Percentiles rank a stretch among this genome's conserved stretches.
Conservation (phyloP, 202 grass and related monocot species). For the Tripidium arundinaceum region DNA sequence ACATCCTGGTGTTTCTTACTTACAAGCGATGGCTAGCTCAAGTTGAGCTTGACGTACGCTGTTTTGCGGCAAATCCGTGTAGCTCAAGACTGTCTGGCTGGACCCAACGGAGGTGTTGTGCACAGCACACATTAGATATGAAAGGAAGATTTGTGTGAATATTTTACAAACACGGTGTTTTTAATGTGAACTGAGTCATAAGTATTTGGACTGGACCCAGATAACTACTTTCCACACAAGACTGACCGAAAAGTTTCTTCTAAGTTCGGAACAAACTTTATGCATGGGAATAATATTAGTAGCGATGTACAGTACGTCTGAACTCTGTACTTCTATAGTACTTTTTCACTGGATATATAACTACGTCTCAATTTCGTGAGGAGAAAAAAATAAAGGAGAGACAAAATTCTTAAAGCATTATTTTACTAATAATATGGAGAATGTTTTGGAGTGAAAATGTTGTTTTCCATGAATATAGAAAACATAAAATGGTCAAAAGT, state of each 20-base stretch:
- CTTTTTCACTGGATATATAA: neutral
- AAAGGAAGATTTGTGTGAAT: neutral
- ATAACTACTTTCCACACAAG: neutral
- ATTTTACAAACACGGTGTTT: neutral
- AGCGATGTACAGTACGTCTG: neutral
- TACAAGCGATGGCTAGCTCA: slow-evolving; percentile 9
- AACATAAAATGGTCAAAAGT: neutral
- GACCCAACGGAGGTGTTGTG: slow-evolving; percentile 1
- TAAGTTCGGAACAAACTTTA: too few relatives aligned
- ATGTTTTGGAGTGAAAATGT: neutral
- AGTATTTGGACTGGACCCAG: neutral
- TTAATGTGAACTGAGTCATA: neutral
- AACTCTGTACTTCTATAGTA: neutral
- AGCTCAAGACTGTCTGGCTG: neutral
- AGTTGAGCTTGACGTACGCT: slow-evolving; percentile 3
- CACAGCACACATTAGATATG: neutral
- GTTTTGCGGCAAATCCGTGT: neutral
- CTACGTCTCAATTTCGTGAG: neutral
- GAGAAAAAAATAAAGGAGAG: neutral
- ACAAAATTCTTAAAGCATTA: neutral
- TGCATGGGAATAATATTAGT: neutral
- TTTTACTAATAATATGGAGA: neutral
- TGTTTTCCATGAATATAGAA: neutral
- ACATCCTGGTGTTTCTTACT: slow-evolving; percentile 2
- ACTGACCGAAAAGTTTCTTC: neutral